Percentiles rank a stretch among this genome's conserved stretches.
Evolutionary conservation across 805 yeast genomes (phyloP).

Genomic region (Hanseniaspora hatyaiensis): DNA sequence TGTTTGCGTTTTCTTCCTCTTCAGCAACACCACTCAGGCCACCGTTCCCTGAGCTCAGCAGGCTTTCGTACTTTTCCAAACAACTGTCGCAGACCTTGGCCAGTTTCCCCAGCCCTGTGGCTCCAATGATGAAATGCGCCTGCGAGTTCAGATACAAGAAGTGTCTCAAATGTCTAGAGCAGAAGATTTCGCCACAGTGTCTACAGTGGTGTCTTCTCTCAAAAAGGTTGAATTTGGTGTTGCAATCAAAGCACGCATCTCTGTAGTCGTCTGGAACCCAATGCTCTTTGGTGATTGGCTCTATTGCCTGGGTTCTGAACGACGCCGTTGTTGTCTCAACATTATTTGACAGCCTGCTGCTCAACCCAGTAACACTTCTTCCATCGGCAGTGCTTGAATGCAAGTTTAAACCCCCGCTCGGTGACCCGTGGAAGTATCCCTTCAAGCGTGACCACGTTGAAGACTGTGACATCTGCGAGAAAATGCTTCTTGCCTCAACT

Average conservation of each 20-base stretch:
- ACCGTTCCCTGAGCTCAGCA: slow-evolving; percentile 21
- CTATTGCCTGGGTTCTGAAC: slow-evolving; percentile 2
- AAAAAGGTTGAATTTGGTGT: slow-evolving; percentile 57
- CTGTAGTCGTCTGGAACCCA: slow-evolving; percentile 67
- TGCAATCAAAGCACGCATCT: slow-evolving; percentile 56
- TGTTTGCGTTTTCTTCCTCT: slow-evolving; percentile 5
- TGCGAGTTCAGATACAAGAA: slow-evolving; percentile 43
- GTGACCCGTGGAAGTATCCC: not conserved
- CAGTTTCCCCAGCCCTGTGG: slow-evolving; percentile 42
- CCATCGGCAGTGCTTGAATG: not conserved
- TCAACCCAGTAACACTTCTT: not conserved
- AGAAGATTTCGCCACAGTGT: slow-evolving; percentile 71
- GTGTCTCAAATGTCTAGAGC: slow-evolving; percentile 55
- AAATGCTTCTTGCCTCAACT: not conserved
- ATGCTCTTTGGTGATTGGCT: slow-evolving; percentile 42
- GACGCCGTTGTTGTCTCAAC: slow-evolving; percentile 4
- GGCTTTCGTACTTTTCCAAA: slow-evolving; percentile 48
- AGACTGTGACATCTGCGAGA: not conserved
- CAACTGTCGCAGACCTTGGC: slow-evolving; percentile 64
- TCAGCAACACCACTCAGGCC: slow-evolving; percentile 6
- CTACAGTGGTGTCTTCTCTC: slow-evolving; percentile 78
- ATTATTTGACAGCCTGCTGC: not conserved
- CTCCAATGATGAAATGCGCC: slow-evolving; percentile 57
- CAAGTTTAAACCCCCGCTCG: too few relatives aligned
- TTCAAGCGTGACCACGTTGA: slow-evolving; percentile 12